These are phyloP conservation scores for Pichia terricola DNA, from an alignment of 1,139 yeast genomes.

Conservation along the genomic window DNA sequence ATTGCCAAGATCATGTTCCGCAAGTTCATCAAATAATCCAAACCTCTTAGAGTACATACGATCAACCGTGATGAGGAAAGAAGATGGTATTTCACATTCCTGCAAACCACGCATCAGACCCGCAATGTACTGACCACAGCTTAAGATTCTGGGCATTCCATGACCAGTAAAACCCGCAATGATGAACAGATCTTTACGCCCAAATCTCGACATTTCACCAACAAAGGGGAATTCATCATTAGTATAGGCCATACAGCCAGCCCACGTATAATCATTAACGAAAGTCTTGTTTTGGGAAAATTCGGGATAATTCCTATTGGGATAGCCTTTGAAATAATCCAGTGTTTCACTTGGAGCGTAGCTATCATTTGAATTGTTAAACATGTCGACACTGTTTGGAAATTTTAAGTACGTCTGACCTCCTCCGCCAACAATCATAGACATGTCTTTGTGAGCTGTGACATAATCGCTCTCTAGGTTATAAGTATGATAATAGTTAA, in stretches of 20 bases:
- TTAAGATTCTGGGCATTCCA: constrained; percentile 38
- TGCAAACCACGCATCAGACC: constrained; percentile 10
- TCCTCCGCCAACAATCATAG: constrained; percentile 25
- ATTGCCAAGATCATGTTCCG: constrained; percentile 4
- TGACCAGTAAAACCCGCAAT: constrained; percentile 39
- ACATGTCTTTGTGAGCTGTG: constrained; percentile 23
- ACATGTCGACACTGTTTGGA: constrained; percentile 14
- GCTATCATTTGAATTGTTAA: constrained; percentile 21
- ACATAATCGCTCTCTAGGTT: constrained; percentile 22
- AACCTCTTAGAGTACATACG: constrained; percentile 11
- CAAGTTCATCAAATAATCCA: constrained; percentile 15
- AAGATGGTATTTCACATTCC: constrained; percentile 7
- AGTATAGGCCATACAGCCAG: constrained; percentile 35
- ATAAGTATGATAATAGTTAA: constrained; percentile 18
- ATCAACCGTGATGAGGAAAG: constrained; percentile 7
- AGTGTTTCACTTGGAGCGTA: constrained; percentile 14
- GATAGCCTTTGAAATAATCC: constrained; percentile 17
- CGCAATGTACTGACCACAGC: constrained; percentile 18
- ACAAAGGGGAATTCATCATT: constrained; percentile 28
- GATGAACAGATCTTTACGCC: constrained; percentile 24
- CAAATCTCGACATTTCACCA: constrained; percentile 23
- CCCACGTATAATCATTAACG: constrained; percentile 25
- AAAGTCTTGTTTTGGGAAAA: constrained; percentile 13
- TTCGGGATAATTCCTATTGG: constrained; percentile 16
- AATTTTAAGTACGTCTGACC: constrained; percentile 10